Percentiles rank a stretch among this genome's conserved stretches.
phyloP scores from a whole-genome alignment of 1,284 basidiomycete genomes.

The Golubevia sp. region DNA sequence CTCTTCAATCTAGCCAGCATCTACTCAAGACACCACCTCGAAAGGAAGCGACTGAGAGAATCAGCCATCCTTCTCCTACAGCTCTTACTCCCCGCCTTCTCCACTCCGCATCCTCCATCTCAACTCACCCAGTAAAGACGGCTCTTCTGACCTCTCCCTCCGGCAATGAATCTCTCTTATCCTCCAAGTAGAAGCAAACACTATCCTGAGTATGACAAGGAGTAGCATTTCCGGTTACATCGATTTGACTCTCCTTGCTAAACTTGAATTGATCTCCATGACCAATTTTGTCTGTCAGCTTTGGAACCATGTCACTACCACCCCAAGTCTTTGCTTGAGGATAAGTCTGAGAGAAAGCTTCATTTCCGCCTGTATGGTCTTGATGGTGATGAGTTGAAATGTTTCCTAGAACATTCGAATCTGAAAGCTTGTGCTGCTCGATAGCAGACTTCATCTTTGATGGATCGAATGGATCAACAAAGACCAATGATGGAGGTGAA shows the following conservation, averaged over 20 bases:
- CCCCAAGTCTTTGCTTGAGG: constrained; percentile 35
- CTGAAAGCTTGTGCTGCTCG: constrained; percentile 9
- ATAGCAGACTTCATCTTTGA: constrained; percentile 21
- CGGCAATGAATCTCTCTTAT: constrained; percentile 44
- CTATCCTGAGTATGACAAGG: constrained; percentile 97
- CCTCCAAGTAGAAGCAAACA: constrained; percentile 83
- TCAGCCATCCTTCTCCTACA: no score
- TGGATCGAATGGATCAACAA: constrained; percentile 52
- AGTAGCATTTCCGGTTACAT: constrained; percentile 69
- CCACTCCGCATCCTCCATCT: not conserved
- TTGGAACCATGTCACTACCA: constrained; percentile 28
- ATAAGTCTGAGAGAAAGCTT: constrained; percentile 28
- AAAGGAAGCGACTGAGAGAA: no score
- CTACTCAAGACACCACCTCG: no score
- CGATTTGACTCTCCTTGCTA: constrained; percentile 13
- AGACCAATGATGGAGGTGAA: constrained; percentile 28
- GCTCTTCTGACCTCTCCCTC: constrained; percentile 67
- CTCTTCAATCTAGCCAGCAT: no score
- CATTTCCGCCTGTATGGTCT: constrained; percentile 56
- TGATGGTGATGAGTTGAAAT: constrained; percentile 19
- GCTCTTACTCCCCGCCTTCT: not conserved
- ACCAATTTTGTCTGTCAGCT: constrained; percentile 22
- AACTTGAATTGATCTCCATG: constrained; percentile 24
- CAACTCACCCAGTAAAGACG: constrained; percentile 82
- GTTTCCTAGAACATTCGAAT: no score